Percentiles rank a stretch among this genome's conserved stretches.
Conservation (phyloP, 495 filamentous ascomycete species). For the Penicillium lividum region DNA sequence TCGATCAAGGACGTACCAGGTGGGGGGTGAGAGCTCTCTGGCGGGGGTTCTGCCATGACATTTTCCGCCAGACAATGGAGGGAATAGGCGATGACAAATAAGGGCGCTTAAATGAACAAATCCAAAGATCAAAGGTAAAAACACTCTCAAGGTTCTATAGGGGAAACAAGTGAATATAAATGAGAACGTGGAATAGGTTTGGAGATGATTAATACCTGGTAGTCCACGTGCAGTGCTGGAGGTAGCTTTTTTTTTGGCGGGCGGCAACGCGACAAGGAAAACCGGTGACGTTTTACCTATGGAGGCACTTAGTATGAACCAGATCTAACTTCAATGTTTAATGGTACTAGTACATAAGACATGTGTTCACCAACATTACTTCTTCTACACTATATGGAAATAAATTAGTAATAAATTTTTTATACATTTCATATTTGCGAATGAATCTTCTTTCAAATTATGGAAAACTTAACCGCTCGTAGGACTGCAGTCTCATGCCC, state of each 20-base stretch:
- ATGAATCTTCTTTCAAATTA: too few species aligned
- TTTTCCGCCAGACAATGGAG: slow-evolving; percentile 33
- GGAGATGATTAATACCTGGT: slow-evolving; percentile 1
- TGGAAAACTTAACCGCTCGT: not conserved
- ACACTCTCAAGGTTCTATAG: not conserved
- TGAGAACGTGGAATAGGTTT: too few species aligned
- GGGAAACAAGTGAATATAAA: not conserved
- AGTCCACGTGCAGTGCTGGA: too few species aligned
- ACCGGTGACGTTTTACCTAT: slow-evolving; percentile 33
- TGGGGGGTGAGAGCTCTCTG: slow-evolving; percentile 51
- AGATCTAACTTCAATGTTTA: not conserved
- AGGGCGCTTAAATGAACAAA: slow-evolving; percentile 1
- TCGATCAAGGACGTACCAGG: slow-evolving; percentile 39
- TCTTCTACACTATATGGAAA: too few species aligned
- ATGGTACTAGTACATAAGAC: not conserved
- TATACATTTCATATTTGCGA: too few species aligned
- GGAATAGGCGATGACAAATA: not conserved
- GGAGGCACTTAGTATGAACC: slow-evolving; percentile 15
- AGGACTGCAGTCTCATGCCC: not conserved
- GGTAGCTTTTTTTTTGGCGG: slow-evolving; percentile 28
- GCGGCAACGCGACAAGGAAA: slow-evolving; percentile 22
- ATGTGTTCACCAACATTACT: too few species aligned
- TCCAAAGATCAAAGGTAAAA: slow-evolving; percentile 2
- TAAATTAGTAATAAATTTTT: too few species aligned
- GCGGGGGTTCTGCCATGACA: slow-evolving; percentile 54